Evolutionary conservation across 495 filamentous ascomycete species (phyloP), one percentile per base, ranked within the genome.

Genomic region (Lophiotrema nucula): DNA sequence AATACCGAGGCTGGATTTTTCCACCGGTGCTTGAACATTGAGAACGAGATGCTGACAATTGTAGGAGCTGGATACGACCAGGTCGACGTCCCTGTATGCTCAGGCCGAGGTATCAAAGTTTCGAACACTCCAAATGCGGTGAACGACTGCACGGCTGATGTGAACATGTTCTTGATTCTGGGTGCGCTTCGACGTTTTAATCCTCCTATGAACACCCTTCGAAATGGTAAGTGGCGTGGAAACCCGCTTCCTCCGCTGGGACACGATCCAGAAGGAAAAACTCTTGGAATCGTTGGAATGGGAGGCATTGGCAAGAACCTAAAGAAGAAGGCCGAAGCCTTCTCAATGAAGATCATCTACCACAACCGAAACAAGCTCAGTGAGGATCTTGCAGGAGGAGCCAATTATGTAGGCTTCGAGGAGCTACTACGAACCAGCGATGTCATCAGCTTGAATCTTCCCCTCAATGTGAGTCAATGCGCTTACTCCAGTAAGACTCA

Each of bases 111-210:
- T 69, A 81, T 96, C 54, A 77, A 74, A 18, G 86, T 95, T 31
- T 89, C 86, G 45, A 92, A 96, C 70, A 82, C 84, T n/a, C 90
- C 88, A 47, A 84, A 81, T 0, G 86, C 86, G 16, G 87, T 90
- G 33, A 83, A 92, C 64, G 88, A 90, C 63, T 83, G 90, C 21
- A 92, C 89, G 0, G 89, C 89, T 27, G 90, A 92, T 67, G 76
- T 82, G 18, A 85, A 79, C 64, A 79, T 93, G 65, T 93, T 89
- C 64, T 78, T 95, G 4, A 82, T 93, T 39, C 72, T 95, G 43
- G 88, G 87, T 3, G 88, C 88, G 1, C 74, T 93, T 19, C 81
- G 90, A 19, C 82, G 83, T 63, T 84, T 92, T 65, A 85, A 84
- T 64, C 68, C 74, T 3, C 76, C 82, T 8, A 84, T 91, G 79